phyloP scores from a whole-genome alignment of 345 rosid species.

The Fremontodendron californicum region DNA sequence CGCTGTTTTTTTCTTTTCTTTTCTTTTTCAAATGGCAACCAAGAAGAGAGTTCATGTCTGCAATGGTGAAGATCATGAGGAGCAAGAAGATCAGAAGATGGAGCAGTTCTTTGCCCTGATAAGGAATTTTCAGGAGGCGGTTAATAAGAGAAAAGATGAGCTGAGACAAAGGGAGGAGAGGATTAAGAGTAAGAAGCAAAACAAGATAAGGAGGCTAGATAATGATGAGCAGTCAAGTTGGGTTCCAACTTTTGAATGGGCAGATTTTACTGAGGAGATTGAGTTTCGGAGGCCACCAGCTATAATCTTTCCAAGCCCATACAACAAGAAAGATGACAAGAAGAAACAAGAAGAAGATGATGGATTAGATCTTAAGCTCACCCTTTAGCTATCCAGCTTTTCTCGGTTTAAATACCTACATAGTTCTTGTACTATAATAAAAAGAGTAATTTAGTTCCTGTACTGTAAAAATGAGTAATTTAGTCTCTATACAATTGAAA shows the following conservation, averaged over 20 bases:
- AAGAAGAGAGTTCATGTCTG: not conserved
- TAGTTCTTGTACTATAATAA: no score
- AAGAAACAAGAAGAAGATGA: not conserved
- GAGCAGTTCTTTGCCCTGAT: conserved; percentile 15
- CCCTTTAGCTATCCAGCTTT: not conserved
- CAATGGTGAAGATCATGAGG: not conserved
- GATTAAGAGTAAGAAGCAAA: not conserved
- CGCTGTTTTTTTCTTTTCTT: not conserved
- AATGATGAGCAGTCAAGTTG: not conserved
- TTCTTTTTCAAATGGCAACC: conserved; percentile 15
- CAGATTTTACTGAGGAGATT: not conserved
- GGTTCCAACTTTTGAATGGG: conserved; percentile 8
- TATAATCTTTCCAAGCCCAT: not conserved
- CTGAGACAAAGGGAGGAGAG: not conserved
- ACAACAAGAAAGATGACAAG: not conserved
- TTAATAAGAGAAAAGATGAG: not conserved
- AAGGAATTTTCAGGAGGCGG: conserved; percentile 4
- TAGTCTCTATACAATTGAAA: no score
- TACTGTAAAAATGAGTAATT: no score
- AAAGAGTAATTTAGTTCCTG: no score
- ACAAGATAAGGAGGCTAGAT: not conserved
- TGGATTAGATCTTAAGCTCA: conserved; percentile 5
- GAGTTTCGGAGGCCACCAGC: conserved; percentile 3
- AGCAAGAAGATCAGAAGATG: conserved; percentile 24
- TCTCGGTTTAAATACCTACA: no score